Percentiles rank a stretch among this genome's conserved stretches.
These are phyloP conservation scores for Pulveroboletus sp. DNA, from an alignment of 768 basidiomycete genomes.

Conservation along the genomic window DNA sequence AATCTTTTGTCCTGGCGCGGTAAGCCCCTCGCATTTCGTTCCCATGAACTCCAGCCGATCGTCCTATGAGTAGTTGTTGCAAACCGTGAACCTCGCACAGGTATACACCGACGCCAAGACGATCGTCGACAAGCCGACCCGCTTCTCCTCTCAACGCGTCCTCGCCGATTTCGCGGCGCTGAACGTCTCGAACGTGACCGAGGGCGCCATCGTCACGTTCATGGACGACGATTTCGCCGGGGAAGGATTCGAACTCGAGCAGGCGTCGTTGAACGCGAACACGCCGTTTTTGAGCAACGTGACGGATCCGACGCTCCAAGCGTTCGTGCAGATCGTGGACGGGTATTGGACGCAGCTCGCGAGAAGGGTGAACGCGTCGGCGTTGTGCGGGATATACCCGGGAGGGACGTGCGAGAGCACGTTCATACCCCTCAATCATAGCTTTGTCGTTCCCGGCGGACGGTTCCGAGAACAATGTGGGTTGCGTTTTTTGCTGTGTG, in stretches of 20 bases:
- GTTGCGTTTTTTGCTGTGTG: slow-evolving; percentile 11
- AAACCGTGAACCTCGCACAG: slow-evolving; percentile 78
- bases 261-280: slow-evolving; percentile 47
- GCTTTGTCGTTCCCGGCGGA: slow-evolving; percentile 85
- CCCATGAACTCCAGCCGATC: not conserved
- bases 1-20: slow-evolving; percentile 79
- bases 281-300: slow-evolving; percentile 73
- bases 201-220: slow-evolving; percentile 63
- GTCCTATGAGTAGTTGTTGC: slow-evolving; percentile 55
- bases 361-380: slow-evolving; percentile 65
- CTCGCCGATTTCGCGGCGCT: slow-evolving; percentile 58
- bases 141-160: slow-evolving; percentile 58
- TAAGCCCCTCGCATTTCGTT: slow-evolving; percentile 32
- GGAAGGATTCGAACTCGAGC: slow-evolving; percentile 80
- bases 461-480: slow-evolving; percentile 84
- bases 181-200: slow-evolving; percentile 44
- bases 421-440: slow-evolving; percentile 86
- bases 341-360: slow-evolving; percentile 82
- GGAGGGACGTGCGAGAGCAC: slow-evolving; percentile 69
- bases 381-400: slow-evolving; percentile 51
- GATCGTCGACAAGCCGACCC: slow-evolving; percentile 86
- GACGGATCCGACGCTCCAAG: slow-evolving; percentile 61
- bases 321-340: slow-evolving; percentile 77
- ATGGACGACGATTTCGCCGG: slow-evolving; percentile 73
- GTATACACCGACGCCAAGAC: slow-evolving; percentile 82